Percentiles rank a stretch among this genome's conserved stretches.
Evolutionary conservation across 768 basidiomycete genomes (phyloP).

Genomic region (Lactarius psammicola): DNA sequence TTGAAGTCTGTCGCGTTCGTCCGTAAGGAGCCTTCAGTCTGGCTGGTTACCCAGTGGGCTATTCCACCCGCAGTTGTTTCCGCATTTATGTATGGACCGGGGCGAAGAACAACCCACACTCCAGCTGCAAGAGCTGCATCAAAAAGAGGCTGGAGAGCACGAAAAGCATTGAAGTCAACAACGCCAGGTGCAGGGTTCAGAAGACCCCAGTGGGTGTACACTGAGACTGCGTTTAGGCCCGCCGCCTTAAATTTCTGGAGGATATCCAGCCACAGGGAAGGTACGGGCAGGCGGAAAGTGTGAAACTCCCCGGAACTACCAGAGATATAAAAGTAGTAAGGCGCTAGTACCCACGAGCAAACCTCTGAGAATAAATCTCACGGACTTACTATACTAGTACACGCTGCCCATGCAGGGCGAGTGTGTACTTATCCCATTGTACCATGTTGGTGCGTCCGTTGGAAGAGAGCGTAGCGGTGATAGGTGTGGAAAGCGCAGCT

Average conservation of each 20-base stretch:
- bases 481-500: background rate
- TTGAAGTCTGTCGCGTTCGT: slow-evolving; percentile 72
- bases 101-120: slow-evolving; percentile 76
- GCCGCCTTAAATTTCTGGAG: slow-evolving; percentile 80
- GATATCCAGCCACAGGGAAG: slow-evolving; percentile 77
- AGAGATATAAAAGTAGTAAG: background rate
- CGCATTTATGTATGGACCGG: slow-evolving; percentile 76
- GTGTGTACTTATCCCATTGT: slow-evolving; percentile 30
- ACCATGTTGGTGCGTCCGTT: slow-evolving; percentile 26
- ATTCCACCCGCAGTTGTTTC: slow-evolving; percentile 79
- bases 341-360: background rate
- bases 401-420: slow-evolving; percentile 27
- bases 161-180: slow-evolving; percentile 69
- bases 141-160: slow-evolving; percentile 66
- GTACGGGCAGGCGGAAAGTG: slow-evolving; percentile 77
- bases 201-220: slow-evolving; percentile 80
- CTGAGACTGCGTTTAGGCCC: slow-evolving; percentile 73
- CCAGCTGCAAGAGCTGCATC: slow-evolving; percentile 73
- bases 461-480: slow-evolving; percentile 1
- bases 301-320: slow-evolving; percentile 82
- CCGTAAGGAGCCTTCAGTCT: slow-evolving; percentile 64
- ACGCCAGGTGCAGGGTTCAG: slow-evolving; percentile 73
- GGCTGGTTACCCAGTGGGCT: slow-evolving; percentile 66
- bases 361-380: background rate
- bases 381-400: slow-evolving; percentile 7